Evolutionary conservation across 495 filamentous ascomycete species (phyloP), one percentile per base, ranked within the genome.

Genomic region (Opeltia flavorubescens): DNA sequence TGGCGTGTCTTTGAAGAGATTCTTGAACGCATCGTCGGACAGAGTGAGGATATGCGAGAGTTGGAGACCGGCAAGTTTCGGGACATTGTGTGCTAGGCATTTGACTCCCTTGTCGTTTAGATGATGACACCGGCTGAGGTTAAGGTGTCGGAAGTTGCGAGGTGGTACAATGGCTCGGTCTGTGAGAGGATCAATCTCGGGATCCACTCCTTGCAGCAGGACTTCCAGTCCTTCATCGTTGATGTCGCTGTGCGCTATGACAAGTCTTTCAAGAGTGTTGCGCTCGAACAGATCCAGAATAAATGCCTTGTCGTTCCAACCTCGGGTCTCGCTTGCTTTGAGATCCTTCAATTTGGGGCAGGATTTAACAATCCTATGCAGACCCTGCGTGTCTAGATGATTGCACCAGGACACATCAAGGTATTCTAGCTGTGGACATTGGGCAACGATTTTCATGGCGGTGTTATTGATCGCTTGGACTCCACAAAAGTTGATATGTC

Each of bases 381-480:
- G 61, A n/a, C 91, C 91, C 11, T 76, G 69, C n/a, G 86, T 80
- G 62, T 86, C 81, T 59, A 94, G 76, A 43, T 84, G 76, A 48
- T 75, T 76, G 61, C 91, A 98, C 86, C 91, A 96, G 1, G 84
- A 89, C 2, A 98, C 72, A 56, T 95, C 91, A 49, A 96, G 71
- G 45, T 70, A 71, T 59, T 93, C 80, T 25, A 98, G 68, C 33
- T 77, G 78, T 1, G 83, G 82, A 51, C 91, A 96, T 11, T 84
- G 71, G 2, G 86, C 80, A 47, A 98, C 83, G 49, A 94, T 87
- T 52, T 81, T 86, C 75, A 89, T 84, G 5, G 89, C 80, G 12
- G 75, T 76, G 57, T 95, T 95, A 15, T 76, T 89, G 23, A 94
- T 83, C 1, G 78, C 78, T 2, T 73, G 63, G 51, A 95, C 69